Evolutionary conservation across 495 filamentous ascomycete species (phyloP).

Genomic region (Hypoxylon fragiforme): DNA sequence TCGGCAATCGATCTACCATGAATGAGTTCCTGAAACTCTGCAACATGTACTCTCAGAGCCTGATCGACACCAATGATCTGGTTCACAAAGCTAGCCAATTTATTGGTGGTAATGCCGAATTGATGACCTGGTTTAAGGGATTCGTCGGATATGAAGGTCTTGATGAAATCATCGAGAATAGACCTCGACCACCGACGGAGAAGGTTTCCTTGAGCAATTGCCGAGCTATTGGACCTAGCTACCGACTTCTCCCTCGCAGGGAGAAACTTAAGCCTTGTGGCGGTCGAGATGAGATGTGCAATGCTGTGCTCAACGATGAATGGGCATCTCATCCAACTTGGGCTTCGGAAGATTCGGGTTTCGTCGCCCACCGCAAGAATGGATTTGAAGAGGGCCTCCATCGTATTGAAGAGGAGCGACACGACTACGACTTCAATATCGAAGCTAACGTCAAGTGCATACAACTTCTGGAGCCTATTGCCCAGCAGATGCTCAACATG

Average conservation of each 20-base stretch:
- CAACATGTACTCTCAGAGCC: slow-evolving; percentile 87
- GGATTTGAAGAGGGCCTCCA: slow-evolving; percentile 89
- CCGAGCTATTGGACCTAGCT: slow-evolving; percentile 89
- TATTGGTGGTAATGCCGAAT: slow-evolving; percentile 83
- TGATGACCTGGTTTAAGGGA: slow-evolving; percentile 80
- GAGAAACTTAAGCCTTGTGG: slow-evolving; percentile 87
- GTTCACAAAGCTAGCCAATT: slow-evolving; percentile 80
- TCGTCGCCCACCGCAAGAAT: slow-evolving; percentile 97
- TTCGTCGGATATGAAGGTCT: slow-evolving; percentile 74
- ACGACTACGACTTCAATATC: slow-evolving; percentile 98
- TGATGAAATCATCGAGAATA: slow-evolving; percentile 79
- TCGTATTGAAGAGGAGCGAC: slow-evolving; percentile 95
- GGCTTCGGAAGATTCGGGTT: slow-evolving; percentile 98
- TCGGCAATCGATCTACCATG: slow-evolving; percentile 86
- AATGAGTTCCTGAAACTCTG: slow-evolving; percentile 95
- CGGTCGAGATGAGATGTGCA: slow-evolving; percentile 91
- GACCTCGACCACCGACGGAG: slow-evolving; percentile 69
- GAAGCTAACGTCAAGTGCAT: slow-evolving; percentile 92
- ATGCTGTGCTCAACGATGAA: slow-evolving; percentile 89
- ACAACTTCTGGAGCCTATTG: slow-evolving; percentile 91
- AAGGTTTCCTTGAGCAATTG: slow-evolving; percentile 90
- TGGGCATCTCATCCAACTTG: slow-evolving; percentile 99
- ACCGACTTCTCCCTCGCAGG: slow-evolving; percentile 85
- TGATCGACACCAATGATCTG: slow-evolving; percentile 80
- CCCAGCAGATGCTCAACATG: slow-evolving; percentile 81